These are phyloP conservation scores for Brassica nigra DNA, from an alignment of 345 rosid species.

Conservation along the genomic window DNA sequence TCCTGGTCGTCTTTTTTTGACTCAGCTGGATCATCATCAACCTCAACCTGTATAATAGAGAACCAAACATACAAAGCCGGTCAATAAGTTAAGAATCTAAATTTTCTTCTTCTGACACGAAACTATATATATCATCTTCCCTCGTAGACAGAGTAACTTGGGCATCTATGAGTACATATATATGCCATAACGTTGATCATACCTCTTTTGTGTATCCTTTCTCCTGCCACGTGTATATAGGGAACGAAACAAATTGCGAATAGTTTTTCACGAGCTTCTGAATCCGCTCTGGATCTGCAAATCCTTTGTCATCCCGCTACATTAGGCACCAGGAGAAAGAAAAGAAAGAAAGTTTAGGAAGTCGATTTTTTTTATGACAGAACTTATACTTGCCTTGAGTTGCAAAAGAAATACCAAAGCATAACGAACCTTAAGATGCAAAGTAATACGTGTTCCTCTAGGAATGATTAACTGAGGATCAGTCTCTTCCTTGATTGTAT, in stretches of 20 bases:
- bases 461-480: slow-evolving; percentile 76
- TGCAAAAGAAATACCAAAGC: slow-evolving; percentile 5
- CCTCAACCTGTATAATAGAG: slow-evolving; percentile 68
- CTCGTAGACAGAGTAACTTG: background rate
- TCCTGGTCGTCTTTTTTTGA: slow-evolving; percentile 61
- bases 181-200: slow-evolving; percentile 4
- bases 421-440: slow-evolving; percentile 76
- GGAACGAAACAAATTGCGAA: slow-evolving; percentile 98
- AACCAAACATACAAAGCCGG: background rate
- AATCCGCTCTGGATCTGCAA: slow-evolving; percentile 91
- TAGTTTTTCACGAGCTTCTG: slow-evolving; percentile 95
- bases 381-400: slow-evolving; percentile 4
- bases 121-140: background rate
- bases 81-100: background rate
- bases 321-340: slow-evolving; percentile 3
- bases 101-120: background rate
- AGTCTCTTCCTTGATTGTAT: slow-evolving; percentile 75
- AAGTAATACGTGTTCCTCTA: slow-evolving; percentile 84
- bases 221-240: slow-evolving; percentile 98
- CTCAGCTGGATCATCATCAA: slow-evolving; percentile 88
- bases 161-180: background rate
- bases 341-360: slow-evolving; percentile 15
- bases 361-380: background rate
- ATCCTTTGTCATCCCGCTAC: slow-evolving; percentile 80
- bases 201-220: slow-evolving; percentile 98